phyloP scores from a whole-genome alignment of 352 stramenopile species.

The Phytophthora sp. region DNA sequence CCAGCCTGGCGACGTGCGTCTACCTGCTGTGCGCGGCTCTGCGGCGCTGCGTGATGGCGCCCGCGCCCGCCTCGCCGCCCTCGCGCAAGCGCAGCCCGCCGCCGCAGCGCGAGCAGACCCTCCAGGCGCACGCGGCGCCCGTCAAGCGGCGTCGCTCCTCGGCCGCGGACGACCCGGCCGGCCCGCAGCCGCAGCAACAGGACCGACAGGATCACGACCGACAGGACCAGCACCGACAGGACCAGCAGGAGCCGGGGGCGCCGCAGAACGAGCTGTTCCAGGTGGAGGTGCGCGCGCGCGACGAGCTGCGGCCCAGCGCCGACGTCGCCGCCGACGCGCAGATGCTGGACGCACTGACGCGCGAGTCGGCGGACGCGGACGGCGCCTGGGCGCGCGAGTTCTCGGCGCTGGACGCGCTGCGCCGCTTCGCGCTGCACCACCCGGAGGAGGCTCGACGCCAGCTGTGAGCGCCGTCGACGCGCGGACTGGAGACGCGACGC shows the following conservation, averaged over 20 bases:
- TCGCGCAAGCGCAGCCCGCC: constrained; percentile 32
- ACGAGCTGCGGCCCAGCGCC: constrained; percentile 47
- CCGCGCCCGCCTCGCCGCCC: neutral
- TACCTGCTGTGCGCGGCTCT: constrained; percentile 30
- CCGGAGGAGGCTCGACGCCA: constrained; percentile 28
- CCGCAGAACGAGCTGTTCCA: constrained; percentile 66
- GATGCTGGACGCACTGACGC: constrained; percentile 26
- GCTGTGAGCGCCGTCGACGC: constrained; percentile 25
- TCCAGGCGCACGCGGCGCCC: constrained; percentile 21
- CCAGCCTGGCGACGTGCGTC: constrained; percentile 31
- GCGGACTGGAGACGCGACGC: neutral
- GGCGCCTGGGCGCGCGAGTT: constrained; percentile 53
- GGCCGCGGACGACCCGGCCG: constrained; percentile 6
- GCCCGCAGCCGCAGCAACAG: constrained; percentile 3
- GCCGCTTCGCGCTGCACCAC: constrained; percentile 48
- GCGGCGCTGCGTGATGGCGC: constrained; percentile 35
- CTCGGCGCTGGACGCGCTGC: constrained; percentile 47
- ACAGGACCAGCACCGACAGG: constrained; percentile 5
- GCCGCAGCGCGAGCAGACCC: constrained; percentile 19
- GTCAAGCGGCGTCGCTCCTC: constrained; percentile 37
- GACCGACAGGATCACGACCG: too few species aligned
- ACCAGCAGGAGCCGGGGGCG: constrained; percentile 45
- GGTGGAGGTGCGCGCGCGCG: constrained; percentile 52
- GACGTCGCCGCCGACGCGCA: constrained; percentile 38
- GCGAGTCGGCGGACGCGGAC: constrained; percentile 11